Percentiles rank a stretch among this genome's conserved stretches.
phyloP scores from a whole-genome alignment of 1,284 basidiomycete species.

The Rhodotorula sp. region DNA sequence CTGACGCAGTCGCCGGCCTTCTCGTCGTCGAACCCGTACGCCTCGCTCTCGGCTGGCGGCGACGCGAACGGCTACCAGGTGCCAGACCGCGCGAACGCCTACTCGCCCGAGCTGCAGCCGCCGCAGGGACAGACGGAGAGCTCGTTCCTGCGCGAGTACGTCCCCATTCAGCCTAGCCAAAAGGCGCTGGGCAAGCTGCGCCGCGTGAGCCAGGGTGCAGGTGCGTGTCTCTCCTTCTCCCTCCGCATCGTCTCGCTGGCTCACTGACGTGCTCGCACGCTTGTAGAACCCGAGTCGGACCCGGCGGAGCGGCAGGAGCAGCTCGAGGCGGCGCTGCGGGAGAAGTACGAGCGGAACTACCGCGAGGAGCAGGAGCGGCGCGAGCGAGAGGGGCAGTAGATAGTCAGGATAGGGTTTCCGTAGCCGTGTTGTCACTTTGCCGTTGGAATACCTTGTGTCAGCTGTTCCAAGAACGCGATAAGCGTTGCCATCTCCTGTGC shows the following conservation, averaged over 20 bases:
- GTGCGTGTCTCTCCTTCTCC: conserved; percentile 2
- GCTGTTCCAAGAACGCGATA: too few species aligned
- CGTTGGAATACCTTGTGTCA: too few species aligned
- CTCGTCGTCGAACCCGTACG: conserved; percentile 29
- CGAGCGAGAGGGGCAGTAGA: not conserved
- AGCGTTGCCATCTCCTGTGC: too few species aligned
- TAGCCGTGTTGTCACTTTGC: not conserved
- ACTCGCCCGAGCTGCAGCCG: not conserved
- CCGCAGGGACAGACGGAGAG: conserved; percentile 1
- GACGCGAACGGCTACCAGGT: not conserved
- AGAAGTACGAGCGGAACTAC: conserved; percentile 36
- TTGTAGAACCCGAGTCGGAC: conserved; percentile 5
- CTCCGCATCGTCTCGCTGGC: too few species aligned
- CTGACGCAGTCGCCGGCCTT: not conserved
- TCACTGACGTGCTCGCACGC: not conserved
- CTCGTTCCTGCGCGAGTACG: conserved; percentile 6
- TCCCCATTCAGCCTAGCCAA: conserved; percentile 35
- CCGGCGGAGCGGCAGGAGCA: conserved; percentile 23
- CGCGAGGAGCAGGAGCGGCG: conserved; percentile 21
- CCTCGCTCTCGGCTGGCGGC: conserved; percentile 5
- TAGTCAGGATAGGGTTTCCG: not conserved
- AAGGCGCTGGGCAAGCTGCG: conserved; percentile 46
- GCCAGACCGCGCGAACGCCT: not conserved
- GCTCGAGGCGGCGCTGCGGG: conserved; percentile 37
- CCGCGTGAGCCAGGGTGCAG: conserved; percentile 29